Percentiles rank a stretch among this genome's conserved stretches.
phyloP scores from a whole-genome alignment of 2,329 filamentous ascomycete genomes.

The Alternaria hordeiaustralica region DNA sequence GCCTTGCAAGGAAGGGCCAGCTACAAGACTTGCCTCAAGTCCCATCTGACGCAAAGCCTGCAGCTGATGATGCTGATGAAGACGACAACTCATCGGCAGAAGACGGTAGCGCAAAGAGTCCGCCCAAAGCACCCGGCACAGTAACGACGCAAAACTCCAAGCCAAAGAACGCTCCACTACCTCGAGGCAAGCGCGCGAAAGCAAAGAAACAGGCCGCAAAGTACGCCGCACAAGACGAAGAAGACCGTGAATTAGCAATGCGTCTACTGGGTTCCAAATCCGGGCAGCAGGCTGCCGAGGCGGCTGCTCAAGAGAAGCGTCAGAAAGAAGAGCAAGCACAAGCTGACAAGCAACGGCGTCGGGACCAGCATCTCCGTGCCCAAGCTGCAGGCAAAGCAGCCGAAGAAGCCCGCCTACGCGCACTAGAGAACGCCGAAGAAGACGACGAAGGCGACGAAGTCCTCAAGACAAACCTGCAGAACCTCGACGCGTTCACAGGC shows the following conservation, averaged over 20 bases:
- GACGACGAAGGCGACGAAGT: slow-evolving; percentile 67
- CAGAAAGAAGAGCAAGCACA: slow-evolving; percentile 74
- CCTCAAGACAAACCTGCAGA: slow-evolving; percentile 47
- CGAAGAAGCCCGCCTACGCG: slow-evolving; percentile 68
- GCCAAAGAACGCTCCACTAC: slow-evolving; percentile 39
- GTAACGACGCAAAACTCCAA: slow-evolving; percentile 39
- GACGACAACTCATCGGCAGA: slow-evolving; percentile 43
- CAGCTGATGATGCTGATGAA: slow-evolving; percentile 21
- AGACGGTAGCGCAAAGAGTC: slow-evolving; percentile 19
- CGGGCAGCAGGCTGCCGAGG: slow-evolving; percentile 70
- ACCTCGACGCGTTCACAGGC: slow-evolving; percentile 76
- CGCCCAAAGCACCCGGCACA: slow-evolving; percentile 31
- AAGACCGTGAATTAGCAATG: slow-evolving; percentile 85
- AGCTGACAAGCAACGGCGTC: slow-evolving; percentile 75
- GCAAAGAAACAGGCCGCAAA: slow-evolving; percentile 87
- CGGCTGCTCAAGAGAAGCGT: slow-evolving; percentile 66
- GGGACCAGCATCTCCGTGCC: slow-evolving; percentile 78
- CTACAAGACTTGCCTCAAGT: slow-evolving; percentile 18
- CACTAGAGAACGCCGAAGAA: slow-evolving; percentile 41
- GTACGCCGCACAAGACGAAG: slow-evolving; percentile 93
- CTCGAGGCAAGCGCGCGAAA: slow-evolving; percentile 79
- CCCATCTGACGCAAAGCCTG: slow-evolving; percentile 20
- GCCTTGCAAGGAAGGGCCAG: slow-evolving; percentile 48
- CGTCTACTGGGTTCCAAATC: slow-evolving; percentile 82
- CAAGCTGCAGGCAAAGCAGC: slow-evolving; percentile 78